Evolutionary conservation across 2,329 filamentous ascomycete genomes (phyloP), one percentile per base, ranked within the genome.

Genomic region (Thermothelomyces thermophilus): DNA sequence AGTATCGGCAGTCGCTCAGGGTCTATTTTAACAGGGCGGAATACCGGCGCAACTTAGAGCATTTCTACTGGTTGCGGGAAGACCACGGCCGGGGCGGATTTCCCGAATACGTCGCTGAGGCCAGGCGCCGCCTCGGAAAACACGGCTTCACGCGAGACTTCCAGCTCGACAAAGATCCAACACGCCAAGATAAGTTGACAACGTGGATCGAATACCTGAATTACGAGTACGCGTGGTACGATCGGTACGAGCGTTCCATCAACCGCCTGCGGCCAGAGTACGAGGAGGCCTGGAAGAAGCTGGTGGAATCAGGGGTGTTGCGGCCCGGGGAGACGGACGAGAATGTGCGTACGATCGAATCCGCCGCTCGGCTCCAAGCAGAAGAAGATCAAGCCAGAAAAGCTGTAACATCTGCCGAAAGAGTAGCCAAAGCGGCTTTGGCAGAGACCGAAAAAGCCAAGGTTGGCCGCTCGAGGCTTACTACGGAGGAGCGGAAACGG

Each of bases 161-260:
- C 41, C 35, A 64, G 37, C 57, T 70, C 14, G 46, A 63, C 44
- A 31, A 63, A 39, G 60, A 66, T 46, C 56, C 53, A 2, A 45
- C 48, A 41, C 49, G 57, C 1, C 64, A 71, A 51, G 62, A 68
- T 46, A 53, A 60, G 35, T 44, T 69, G 26, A 62, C 66, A 35
- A 68, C 63, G 7, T 71, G 68, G 68, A 66, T 71, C 45, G 69
- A 71, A 54, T 70, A 66, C 53, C 60, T 70, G 24, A 56, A 53
- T 42, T 70, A 52, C 48, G 57, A 64, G 48, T 60, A 31, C 46
- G 42, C 31, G 13, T 13, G 17, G 26, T 39, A 55, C 33, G 58
- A 60, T 41, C 33, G 36, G 28, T 58, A 61, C 47, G 52, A 41
- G 2, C 47, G 36, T 13, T 17, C 36, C 7, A 43, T 61, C 13